These are phyloP conservation scores for Calonectria naviculata DNA, from an alignment of 2,329 filamentous ascomycete species.

Conservation along the genomic window DNA sequence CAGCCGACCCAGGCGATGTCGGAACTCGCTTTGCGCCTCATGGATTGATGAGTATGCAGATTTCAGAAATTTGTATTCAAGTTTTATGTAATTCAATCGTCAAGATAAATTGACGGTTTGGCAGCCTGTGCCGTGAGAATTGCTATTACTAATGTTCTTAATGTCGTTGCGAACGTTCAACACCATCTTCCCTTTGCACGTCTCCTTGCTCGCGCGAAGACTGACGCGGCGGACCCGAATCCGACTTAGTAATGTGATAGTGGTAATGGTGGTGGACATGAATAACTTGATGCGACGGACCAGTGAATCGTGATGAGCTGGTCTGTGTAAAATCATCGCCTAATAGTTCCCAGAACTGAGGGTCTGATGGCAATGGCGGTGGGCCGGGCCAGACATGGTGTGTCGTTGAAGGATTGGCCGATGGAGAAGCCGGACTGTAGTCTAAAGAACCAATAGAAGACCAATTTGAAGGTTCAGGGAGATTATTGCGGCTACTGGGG, in stretches of 20 bases:
- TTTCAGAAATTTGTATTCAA: neutral
- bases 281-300: slow-evolving; percentile 25
- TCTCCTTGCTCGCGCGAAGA: neutral
- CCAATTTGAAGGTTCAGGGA: slow-evolving; percentile 29
- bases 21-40: too few relatives aligned
- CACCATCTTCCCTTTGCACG: neutral
- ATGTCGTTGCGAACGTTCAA: neutral
- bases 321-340: slow-evolving; percentile 12
- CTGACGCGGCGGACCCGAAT: neutral
- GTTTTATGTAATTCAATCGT: too few relatives aligned
- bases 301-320: slow-evolving; percentile 24
- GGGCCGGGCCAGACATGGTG: slow-evolving; percentile 29
- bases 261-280: slow-evolving; percentile 37
- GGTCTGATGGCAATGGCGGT: neutral
- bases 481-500: neutral
- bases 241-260: slow-evolving; percentile 23
- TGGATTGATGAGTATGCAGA: too few relatives aligned
- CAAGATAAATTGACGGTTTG: neutral
- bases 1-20: neutral
- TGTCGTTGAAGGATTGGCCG: neutral
- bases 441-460: slow-evolving; percentile 28
- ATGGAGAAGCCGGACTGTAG: slow-evolving; percentile 18
- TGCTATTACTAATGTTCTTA: neutral
- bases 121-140: neutral
- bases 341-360: slow-evolving; percentile 28